Base-by-base conservation (phyloP, 169 alveolate genomes). In the Eimeria brunetti region DNA sequence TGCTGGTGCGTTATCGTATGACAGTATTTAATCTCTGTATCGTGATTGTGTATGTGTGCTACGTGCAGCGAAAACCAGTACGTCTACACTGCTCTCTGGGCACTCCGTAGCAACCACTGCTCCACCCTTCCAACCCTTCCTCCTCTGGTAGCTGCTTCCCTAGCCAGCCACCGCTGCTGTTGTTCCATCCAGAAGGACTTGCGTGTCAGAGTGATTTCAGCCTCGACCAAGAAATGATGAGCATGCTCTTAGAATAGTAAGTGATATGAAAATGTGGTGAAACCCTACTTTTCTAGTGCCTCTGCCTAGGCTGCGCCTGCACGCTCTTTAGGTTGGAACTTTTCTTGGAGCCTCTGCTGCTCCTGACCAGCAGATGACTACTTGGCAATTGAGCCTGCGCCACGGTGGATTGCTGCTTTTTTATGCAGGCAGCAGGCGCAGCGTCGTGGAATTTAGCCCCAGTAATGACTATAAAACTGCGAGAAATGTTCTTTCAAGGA, bases 151-250 rank as follows among this genome's bases (percentile, higher is more conserved):
- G 56, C 2, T 75, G 56, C 58, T 38, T 41, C 36, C 36, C 51
- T 20, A 20, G 56, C 22, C 51, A 4, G 53, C 9, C 11, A 16
- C 36, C 1, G 84, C 60, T 20, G 56, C 84, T 41, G 53, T 44
- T 41, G 53, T 24, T 38, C 30, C 56, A 38, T 27, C 16, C 58
- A 20, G 14, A 44, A 38, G 84, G 38, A 14, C 14, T 44, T 41
- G 30, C 58, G 51, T 75, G 84, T 75, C 60, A 16, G 56, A 75
- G 60, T 75, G 84, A 38, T 38, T 41, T 38, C 84, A 75, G 84
- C 38, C 33, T n/a, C 11, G 6, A 22, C 33, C 84, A 6, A 7
- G 12, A 38, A 22, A 20, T 38, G 14, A 53, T 30, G 84, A 38
- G 51, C 84, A 75, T 14, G 84, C 51, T 11, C 16, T 18, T 36